Evolutionary conservation across 352 stramenopile genomes (phyloP), one percentile per base, ranked within the genome.

Genomic region (Phytopythium oedochilum): DNA sequence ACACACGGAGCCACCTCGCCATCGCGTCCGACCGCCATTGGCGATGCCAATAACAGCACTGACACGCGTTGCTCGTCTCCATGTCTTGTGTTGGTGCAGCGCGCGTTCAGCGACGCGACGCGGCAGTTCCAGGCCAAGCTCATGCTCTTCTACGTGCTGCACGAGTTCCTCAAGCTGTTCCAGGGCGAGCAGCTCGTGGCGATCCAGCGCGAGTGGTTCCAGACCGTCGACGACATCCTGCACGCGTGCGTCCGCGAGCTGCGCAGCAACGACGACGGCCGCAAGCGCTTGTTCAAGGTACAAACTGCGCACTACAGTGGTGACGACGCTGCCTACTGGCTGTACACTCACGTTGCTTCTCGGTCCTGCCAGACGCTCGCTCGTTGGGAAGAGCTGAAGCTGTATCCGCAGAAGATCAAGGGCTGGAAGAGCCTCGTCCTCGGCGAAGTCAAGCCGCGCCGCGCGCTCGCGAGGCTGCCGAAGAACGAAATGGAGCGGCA

Each of bases 161-260:
- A 94, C 61, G 84, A 94, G 71, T 94, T 94, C 53, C 70, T 94
- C 55, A 94, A 94, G 75, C 73, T 71, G 17, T 90, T 88, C 52
- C 66, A 88, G 35, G 74, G 76, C 9, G 73, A 87, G 43, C 54
- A 74, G 45, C 66, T 84, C 15, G 59, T 70, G 5, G 58, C 75
- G 23, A 73, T 91, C 38, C 78, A 92, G 53, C 78, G 81, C 1
- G 73, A 89, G 48, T 94, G 83, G 78, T 89, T 88, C 51, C 79
- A 87, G 53, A 90, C 82, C 1, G 75, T 93, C 23, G 82, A 92
- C 59, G 83, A 92, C 26, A 72, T 90, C 53, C 55, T 92, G 32
- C 74, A 90, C 39, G 79, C 70, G 2, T 92, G 79, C 38, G 73
- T 83, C 0, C 70, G 83, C 25, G 82, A 92, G 53, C 86, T 84